These are phyloP conservation scores for Coemansia sp. DNA, from an alignment of 192 early-diverging fungal genomes.

Conservation along the genomic window DNA sequence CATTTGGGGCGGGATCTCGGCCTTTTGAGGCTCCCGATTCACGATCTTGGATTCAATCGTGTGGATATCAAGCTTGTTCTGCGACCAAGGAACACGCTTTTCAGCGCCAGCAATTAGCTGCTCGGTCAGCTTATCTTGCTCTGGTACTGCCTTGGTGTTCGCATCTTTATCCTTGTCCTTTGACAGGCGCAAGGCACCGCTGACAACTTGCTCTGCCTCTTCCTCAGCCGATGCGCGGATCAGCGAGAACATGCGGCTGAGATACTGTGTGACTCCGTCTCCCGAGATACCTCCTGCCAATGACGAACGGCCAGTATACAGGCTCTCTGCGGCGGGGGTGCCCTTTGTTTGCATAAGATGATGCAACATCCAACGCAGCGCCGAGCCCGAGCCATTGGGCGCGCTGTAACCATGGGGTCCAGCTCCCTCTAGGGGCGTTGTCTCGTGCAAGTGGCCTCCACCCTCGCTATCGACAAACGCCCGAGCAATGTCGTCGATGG, in stretches of 20 bases:
- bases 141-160: slow-evolving; percentile 13
- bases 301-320: slow-evolving; percentile 49
- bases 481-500: slow-evolving; percentile 49
- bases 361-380: slow-evolving; percentile 49
- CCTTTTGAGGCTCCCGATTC: slow-evolving; percentile 33
- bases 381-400: slow-evolving; percentile 45
- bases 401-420: slow-evolving; percentile 38
- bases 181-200: slow-evolving; percentile 25
- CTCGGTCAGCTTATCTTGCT: slow-evolving; percentile 32
- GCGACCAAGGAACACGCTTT: slow-evolving; percentile 55
- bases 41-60: slow-evolving; percentile 34
- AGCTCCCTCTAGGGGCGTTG: slow-evolving; percentile 39
- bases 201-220: slow-evolving; percentile 47
- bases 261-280: slow-evolving; percentile 46
- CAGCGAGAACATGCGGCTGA: slow-evolving; percentile 47
- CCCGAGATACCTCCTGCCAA: slow-evolving; percentile 51
- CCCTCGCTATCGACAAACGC: slow-evolving; percentile 58
- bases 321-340: slow-evolving; percentile 33
- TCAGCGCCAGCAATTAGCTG: slow-evolving; percentile 45
- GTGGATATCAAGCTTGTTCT: slow-evolving; percentile 54
- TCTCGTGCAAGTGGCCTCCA: slow-evolving; percentile 51
- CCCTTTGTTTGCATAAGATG: slow-evolving; percentile 50
- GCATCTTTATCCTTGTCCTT: slow-evolving; percentile 17
- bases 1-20: slow-evolving; percentile 3
- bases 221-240: slow-evolving; percentile 49